Evolutionary conservation across 345 rosid species (phyloP), one percentile per base, ranked within the genome.

Genomic region (Lepidium sativum): DNA sequence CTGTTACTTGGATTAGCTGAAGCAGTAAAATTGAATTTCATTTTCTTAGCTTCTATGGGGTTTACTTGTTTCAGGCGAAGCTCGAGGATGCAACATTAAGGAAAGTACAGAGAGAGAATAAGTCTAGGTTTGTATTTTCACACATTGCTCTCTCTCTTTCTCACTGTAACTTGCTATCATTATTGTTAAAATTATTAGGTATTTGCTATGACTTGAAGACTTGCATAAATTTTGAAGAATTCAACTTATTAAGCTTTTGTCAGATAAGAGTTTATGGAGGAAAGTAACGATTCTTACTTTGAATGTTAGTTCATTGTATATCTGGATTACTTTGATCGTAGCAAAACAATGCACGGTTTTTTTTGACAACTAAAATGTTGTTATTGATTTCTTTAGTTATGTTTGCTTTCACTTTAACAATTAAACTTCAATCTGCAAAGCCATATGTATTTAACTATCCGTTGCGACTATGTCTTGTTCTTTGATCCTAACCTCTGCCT

Each of bases 101-200:
- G 67, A 82, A 80, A 57, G 59, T 84, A 34, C 80, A 81, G 76
- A 81, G 78, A 70, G 95, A 87, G 9, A 94, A 54, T 53, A 82
- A 78, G 60, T 75, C 83, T 61, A 82, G 92, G 97, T 86, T 32
- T 47, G 69, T 33, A 6, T 8, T 15, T 9, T 62, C 5, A 29
- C 55, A 7, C 27, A 47, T n/a, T 32, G 16, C 62, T 35, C 32
- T 54, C 2, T 0, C 8, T 12, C 60, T 37, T 4, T 37, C 21
- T 11, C 60, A 20, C 13, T 6, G 9, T 16, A 44, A 16, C 25
- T 63, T 25, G 31, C 32, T 17, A 0, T 9, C 15, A 25, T 51
- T 39, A 18, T 29, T 2, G 9, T 14, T 58, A 45, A 27, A 40
- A 34, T 44, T 6, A 33, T 34, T 33, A 54, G 9, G 0, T 45